Evolutionary conservation across 192 early-diverging fungal species (phyloP).

Genomic region (Diversispora epigaea): DNA sequence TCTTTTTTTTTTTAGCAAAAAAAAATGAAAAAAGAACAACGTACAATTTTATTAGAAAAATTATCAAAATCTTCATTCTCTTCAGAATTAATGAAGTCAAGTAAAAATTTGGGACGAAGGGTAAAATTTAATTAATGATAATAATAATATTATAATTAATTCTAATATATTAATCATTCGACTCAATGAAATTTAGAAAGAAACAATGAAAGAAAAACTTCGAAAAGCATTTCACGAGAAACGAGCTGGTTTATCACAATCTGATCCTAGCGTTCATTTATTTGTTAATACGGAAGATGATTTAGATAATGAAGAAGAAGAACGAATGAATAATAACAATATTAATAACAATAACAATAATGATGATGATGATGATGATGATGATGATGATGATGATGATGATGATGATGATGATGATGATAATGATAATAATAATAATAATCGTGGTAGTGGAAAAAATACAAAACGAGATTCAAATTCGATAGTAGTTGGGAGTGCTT

Average conservation of each 20-base stretch:
- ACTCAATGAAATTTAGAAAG: conserved; percentile 37
- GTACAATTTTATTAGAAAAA: conserved; percentile 64
- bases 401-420: too few species aligned
- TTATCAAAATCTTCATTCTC: conserved; percentile 67
- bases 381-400: too few species aligned
- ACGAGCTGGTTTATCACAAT: conserved; percentile 58
- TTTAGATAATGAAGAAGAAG: conserved; percentile 36
- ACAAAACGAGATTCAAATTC: too few species aligned
- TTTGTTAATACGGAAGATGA: conserved; percentile 50
- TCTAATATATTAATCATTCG: background rate
- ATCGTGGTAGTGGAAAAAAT: too few species aligned
- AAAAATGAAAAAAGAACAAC: conserved; percentile 79
- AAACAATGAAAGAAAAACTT: conserved; percentile 68
- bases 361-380: too few species aligned
- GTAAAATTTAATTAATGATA: conserved; percentile 29
- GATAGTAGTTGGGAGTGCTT: conserved; percentile 48
- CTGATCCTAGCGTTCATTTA: conserved; percentile 58
- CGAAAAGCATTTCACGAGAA: conserved; percentile 65
- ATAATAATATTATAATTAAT: background rate
- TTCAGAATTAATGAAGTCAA: conserved; percentile 68
- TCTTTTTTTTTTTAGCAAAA: conserved; percentile 52
- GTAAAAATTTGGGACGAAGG: conserved; percentile 60
- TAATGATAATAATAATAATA: too few species aligned
- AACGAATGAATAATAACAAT: background rate
- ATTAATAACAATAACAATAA: background rate